phyloP scores from a whole-genome alignment of 495 filamentous ascomycete species.

The Trichocladium antarcticum region DNA sequence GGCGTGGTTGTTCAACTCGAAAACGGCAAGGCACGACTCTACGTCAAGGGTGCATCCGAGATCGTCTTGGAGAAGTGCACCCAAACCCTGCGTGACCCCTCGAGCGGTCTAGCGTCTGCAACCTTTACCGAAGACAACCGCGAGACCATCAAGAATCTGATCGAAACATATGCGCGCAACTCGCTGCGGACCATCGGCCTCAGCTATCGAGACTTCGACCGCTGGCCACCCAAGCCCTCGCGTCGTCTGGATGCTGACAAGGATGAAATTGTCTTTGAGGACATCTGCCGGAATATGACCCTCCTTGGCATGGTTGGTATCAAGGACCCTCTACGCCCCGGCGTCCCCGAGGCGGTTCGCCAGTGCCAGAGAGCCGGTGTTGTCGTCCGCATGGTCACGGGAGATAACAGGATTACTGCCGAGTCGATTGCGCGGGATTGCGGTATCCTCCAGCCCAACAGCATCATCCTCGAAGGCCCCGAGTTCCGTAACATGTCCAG shows the following conservation, averaged over 20 bases:
- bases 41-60: slow-evolving; percentile 84
- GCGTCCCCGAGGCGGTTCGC: slow-evolving; percentile 63
- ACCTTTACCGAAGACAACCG: slow-evolving; percentile 49
- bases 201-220: slow-evolving; percentile 76
- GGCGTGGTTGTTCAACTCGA: slow-evolving; percentile 58
- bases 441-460: slow-evolving; percentile 66
- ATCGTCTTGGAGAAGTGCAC: slow-evolving; percentile 67
- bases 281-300: slow-evolving; percentile 59
- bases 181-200: slow-evolving; percentile 83
- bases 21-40: slow-evolving; percentile 56
- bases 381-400: slow-evolving; percentile 81
- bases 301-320: slow-evolving; percentile 75
- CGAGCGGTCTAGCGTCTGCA: slow-evolving; percentile 42
- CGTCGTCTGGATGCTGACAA: slow-evolving; percentile 57
- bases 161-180: slow-evolving; percentile 64
- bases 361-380: slow-evolving; percentile 70
- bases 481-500: slow-evolving; percentile 69
- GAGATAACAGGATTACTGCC: slow-evolving; percentile 74
- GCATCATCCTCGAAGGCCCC: slow-evolving; percentile 72
- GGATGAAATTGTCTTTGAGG: slow-evolving; percentile 63
- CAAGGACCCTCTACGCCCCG: slow-evolving; percentile 74
- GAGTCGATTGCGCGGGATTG: slow-evolving; percentile 74
- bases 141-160: slow-evolving; percentile 51
- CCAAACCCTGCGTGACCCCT: slow-evolving; percentile 61
- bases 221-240: slow-evolving; percentile 68